Base-by-base conservation (phyloP, 1,139 yeast genomes). In the Nakaseomyces bracarensis region DNA sequence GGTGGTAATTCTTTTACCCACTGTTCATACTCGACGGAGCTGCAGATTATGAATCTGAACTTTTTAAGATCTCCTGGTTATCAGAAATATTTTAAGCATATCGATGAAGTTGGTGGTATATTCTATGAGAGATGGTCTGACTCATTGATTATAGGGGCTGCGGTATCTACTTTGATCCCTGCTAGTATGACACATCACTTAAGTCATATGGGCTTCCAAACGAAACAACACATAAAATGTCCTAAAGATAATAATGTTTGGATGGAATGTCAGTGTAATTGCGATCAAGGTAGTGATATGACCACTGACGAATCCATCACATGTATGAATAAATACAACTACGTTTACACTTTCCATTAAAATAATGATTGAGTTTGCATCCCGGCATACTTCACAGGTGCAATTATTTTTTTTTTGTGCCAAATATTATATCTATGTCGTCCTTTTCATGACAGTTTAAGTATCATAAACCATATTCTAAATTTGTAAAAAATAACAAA, bases 101-200 rank as follows among this genome's bases (percentile, higher is more conserved):
- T 84, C 53, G 95, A 84, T 61, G 64, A 74, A 51, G 75, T 82
- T 10, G 95, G 95, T 54, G 94, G 94, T 10, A 83, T 85, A 65
- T 84, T 82, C 65, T 84, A 85, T 60, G 94, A 84, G 64, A 74
- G 95, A 58, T 84, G 95, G 94, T 91, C 94, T 45, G 94, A 83
- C 64, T 94, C 94, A 22, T 93, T 94, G 26, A 79, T 85, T 36
- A 94, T 84, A 59, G 81, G 93, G 4, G 77, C 84, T 53, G 95
- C 89, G 11, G 91, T 80, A 14, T 70, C 87, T 3, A 65, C 83
- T 48, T 80, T 84, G 64, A 66, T 83, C 56, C 75, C 79, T 43
- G 72, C 73, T 57, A 76, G 74, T 37, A 70, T 74, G 58, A 64
- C 83, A 44, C 87, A 83, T 59, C 82, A 72, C 67, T 85, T 86